Evolutionary conservation across 306 rosid genomes (phyloP).

Genomic region (Quercus wislizeni): DNA sequence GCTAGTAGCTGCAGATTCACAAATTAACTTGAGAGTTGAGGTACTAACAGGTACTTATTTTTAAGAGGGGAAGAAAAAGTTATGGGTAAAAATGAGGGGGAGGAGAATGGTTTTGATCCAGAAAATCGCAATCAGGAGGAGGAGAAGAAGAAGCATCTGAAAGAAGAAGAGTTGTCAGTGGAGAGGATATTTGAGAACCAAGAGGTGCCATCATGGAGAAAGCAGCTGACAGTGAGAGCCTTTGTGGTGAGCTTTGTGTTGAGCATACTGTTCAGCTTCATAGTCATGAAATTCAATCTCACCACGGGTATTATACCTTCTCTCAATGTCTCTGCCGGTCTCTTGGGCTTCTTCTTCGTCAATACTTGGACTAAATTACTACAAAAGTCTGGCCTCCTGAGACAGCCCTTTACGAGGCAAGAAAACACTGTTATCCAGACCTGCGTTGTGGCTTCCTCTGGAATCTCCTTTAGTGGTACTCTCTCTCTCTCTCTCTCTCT

Average conservation of each 20-base stretch:
- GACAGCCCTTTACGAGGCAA: constrained; percentile 54
- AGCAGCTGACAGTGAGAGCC: constrained; percentile 47
- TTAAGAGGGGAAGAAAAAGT: not conserved
- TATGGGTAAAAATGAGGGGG: constrained; percentile 34
- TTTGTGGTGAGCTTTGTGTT: constrained; percentile 45
- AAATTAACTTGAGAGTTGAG: no score
- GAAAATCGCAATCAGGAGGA: constrained; percentile 9
- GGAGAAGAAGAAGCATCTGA: not conserved
- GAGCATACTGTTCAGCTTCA: constrained; percentile 43
- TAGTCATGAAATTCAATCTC: constrained; percentile 59
- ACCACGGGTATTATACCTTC: constrained; percentile 60
- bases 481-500: not conserved
- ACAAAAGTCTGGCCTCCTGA: constrained; percentile 34
- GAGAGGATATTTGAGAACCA: constrained; percentile 44
- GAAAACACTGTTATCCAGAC: constrained; percentile 64
- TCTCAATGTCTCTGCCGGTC: constrained; percentile 56
- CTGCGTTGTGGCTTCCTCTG: constrained; percentile 61
- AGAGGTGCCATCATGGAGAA: constrained; percentile 51
- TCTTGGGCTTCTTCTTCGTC: constrained; percentile 50
- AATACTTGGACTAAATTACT: constrained; percentile 51
- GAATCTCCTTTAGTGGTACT: constrained; percentile 58
- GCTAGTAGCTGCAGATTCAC: no score
- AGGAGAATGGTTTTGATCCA: constrained; percentile 14
- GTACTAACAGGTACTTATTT: no score
- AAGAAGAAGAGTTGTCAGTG: constrained; percentile 36